Conservation (phyloP, 2,329 filamentous ascomycete genomes). For the Verticillium nubilum region DNA sequence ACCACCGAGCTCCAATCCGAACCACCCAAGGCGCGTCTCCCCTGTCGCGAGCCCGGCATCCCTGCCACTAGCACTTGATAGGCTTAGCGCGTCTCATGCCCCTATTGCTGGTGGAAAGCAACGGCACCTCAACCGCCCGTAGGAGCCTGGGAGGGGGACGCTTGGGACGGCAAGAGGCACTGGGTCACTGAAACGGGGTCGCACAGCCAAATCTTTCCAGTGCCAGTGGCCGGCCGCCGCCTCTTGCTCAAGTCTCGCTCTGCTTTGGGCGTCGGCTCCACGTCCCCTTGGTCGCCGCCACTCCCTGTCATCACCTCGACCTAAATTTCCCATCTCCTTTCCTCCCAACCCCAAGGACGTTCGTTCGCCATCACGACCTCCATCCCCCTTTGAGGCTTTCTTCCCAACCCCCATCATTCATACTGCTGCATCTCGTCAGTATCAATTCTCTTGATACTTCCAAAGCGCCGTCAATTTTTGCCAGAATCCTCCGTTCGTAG, state of each 20-base stretch:
- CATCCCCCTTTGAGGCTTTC: slow-evolving; percentile 4
- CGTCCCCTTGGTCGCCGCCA: not conserved
- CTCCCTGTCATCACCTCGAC: slow-evolving; percentile 3
- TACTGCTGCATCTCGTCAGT: slow-evolving; percentile 6
- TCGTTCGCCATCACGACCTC: slow-evolving; percentile 7
- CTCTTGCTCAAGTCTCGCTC: not conserved
- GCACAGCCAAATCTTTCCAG: slow-evolving; percentile 1
- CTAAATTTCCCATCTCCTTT: slow-evolving; percentile 13
- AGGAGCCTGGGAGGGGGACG: not conserved
- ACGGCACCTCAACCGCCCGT: not conserved
- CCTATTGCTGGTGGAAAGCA: slow-evolving; percentile 2
- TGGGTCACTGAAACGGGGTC: slow-evolving; percentile 2
- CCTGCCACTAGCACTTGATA: not conserved
- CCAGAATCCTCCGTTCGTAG: not conserved
- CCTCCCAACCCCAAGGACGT: not conserved
- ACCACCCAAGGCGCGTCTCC: not conserved
- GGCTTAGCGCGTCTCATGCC: not conserved
- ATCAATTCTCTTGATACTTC: not conserved
- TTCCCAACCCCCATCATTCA: slow-evolving; percentile 11
- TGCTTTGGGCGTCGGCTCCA: not conserved
- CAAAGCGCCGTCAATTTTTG: not conserved
- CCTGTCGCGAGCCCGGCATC: slow-evolving; percentile 1
- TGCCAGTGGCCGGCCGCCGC: not conserved
- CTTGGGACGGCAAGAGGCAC: slow-evolving; percentile 1
- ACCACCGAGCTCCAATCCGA: not conserved